Percentiles rank a stretch among this genome's conserved stretches.
Evolutionary conservation across 1,284 basidiomycete species (phyloP).

Genomic region (Athelia sp.): DNA sequence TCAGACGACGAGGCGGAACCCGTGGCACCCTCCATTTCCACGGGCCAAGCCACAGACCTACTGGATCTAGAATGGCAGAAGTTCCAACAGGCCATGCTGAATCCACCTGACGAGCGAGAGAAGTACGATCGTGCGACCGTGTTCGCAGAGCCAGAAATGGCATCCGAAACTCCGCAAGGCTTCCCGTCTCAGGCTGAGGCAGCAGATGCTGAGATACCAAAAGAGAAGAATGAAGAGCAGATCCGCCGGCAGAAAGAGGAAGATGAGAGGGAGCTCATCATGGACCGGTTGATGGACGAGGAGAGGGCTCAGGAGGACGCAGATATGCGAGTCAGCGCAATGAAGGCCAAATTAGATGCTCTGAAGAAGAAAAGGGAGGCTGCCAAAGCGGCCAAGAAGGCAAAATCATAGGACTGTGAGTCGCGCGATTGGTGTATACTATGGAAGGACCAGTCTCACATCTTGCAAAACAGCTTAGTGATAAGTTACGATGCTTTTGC

Average conservation of each 20-base stretch:
- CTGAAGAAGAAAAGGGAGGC: conserved; percentile 52
- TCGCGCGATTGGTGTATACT: too few relatives aligned
- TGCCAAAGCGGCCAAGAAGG: conserved; percentile 20
- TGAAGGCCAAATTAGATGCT: conserved; percentile 62
- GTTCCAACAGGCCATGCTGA: conserved; percentile 61
- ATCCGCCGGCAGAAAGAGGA: conserved; percentile 45
- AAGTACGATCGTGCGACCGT: conserved; percentile 67
- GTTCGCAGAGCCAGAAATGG: conserved; percentile 59
- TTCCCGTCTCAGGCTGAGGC: conserved; percentile 37
- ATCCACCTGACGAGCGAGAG: conserved; percentile 34
- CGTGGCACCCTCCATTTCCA: too few relatives aligned
- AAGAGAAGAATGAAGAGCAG: conserved; percentile 40
- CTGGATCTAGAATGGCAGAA: conserved; percentile 65
- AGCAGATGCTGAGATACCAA: conserved; percentile 19
- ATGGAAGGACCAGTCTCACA: too few relatives aligned
- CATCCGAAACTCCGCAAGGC: conserved; percentile 42
- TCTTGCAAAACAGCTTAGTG: too few relatives aligned
- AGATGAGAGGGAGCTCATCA: conserved; percentile 76
- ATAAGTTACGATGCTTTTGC: too few relatives aligned
- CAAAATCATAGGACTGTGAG: background rate
- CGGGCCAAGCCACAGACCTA: conserved; percentile 20
- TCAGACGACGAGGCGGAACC: conserved; percentile 32
- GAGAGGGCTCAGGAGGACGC: conserved; percentile 81
- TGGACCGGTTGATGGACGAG: conserved; percentile 77
- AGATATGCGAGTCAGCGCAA: conserved; percentile 60